phyloP scores from a whole-genome alignment of 495 filamentous ascomycete species.

The Aspergillus steynii region DNA sequence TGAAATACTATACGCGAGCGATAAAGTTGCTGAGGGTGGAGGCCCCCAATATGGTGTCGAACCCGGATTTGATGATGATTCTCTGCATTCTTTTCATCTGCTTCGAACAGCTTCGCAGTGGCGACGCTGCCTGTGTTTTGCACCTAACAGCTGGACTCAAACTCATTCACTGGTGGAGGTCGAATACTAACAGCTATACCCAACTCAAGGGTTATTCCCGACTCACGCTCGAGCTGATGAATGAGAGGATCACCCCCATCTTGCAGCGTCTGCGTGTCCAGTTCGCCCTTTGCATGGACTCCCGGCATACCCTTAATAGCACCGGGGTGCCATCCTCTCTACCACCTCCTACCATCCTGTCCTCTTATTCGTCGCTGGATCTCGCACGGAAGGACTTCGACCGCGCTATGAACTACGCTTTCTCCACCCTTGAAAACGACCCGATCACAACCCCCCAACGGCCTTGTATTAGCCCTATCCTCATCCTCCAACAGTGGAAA shows the following conservation, averaged over 20 bases:
- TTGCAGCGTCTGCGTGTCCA: background rate
- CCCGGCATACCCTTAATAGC: background rate
- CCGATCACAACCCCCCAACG: background rate
- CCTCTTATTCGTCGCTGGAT: background rate
- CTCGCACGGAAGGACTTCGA: background rate
- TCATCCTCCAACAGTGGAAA: background rate
- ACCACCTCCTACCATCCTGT: background rate
- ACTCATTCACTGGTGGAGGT: background rate
- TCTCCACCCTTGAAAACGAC: background rate
- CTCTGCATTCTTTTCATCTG: conserved; percentile 20
- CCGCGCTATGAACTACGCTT: background rate
- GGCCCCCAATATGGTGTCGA: background rate
- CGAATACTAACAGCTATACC: background rate
- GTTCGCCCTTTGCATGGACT: background rate
- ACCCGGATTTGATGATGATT: background rate
- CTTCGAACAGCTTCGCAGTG: conserved; percentile 19
- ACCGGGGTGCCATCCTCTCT: background rate
- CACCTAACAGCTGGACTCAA: conserved; percentile 9
- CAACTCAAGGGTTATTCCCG: background rate
- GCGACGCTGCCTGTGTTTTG: conserved; percentile 15
- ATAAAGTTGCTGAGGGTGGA: background rate
- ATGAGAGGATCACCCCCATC: background rate
- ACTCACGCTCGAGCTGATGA: background rate
- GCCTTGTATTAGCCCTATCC: background rate
- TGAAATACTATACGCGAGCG: background rate